A percentile compares a stretch with the other conserved stretches of the same genome.
These are phyloP conservation scores for Stentor coeruleus DNA, from an alignment of 73 alveolate genomes.

Conservation along the genomic window DNA sequence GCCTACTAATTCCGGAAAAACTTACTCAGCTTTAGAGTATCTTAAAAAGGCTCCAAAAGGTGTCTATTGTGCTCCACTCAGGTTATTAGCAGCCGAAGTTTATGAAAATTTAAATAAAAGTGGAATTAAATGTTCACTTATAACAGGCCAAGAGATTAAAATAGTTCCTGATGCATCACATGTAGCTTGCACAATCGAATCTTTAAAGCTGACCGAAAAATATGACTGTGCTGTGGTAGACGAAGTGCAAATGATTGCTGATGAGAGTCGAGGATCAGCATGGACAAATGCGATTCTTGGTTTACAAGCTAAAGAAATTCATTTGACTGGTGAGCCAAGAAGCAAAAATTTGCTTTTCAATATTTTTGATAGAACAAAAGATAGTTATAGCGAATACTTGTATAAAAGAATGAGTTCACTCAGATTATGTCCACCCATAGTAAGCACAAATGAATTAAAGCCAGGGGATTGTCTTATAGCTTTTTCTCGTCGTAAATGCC, in stretches of 20 bases:
- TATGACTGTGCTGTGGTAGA: slow-evolving; percentile 80
- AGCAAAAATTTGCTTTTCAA: slow-evolving; percentile 36
- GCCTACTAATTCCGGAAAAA: slow-evolving; percentile 75
- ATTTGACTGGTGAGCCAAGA: slow-evolving; percentile 72
- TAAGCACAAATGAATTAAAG: slow-evolving; percentile 38
- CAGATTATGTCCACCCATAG: slow-evolving; percentile 37
- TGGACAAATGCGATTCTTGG: slow-evolving; percentile 74
- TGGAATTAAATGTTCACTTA: slow-evolving; percentile 55
- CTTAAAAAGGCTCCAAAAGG: slow-evolving; percentile 59
- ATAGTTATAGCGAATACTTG: slow-evolving; percentile 27
- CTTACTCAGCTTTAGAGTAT: slow-evolving; percentile 53
- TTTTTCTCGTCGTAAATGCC: slow-evolving; percentile 40
- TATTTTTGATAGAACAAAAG: slow-evolving; percentile 42
- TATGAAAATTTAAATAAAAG: slow-evolving; percentile 41
- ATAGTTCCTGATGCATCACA: slow-evolving; percentile 40
- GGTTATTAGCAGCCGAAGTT: slow-evolving; percentile 72
- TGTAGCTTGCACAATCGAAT: slow-evolving; percentile 67
- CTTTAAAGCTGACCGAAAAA: slow-evolving; percentile 35
- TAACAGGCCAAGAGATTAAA: slow-evolving; percentile 62
- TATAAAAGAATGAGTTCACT: slow-evolving; percentile 57
- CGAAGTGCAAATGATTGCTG: slow-evolving; percentile 66
- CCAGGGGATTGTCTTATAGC: slow-evolving; percentile 57
- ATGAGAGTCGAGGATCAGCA: slow-evolving; percentile 59
- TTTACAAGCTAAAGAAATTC: slow-evolving; percentile 57
- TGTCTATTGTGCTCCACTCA: slow-evolving; percentile 66